Percentiles rank a stretch among this genome's conserved stretches.
Conservation (phyloP, 805 yeast species). For the Pichia insulana region DNA sequence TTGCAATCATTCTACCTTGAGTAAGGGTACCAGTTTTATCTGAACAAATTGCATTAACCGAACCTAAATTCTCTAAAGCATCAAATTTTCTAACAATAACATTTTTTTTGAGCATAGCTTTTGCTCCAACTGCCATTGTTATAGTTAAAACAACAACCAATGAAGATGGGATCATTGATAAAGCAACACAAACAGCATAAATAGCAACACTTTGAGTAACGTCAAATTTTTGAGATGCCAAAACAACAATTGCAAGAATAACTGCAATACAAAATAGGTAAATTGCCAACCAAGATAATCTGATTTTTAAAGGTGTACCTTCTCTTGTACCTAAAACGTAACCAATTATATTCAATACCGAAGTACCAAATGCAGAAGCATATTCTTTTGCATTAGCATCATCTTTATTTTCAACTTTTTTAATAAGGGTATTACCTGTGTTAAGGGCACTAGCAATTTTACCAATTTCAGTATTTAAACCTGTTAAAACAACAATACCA, state of each 20-base stretch:
- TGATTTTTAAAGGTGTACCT: slow-evolving; percentile 78
- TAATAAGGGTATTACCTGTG: slow-evolving; percentile 31
- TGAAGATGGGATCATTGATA: slow-evolving; percentile 78
- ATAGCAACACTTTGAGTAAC: slow-evolving; percentile 80
- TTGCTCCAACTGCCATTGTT: slow-evolving; percentile 79
- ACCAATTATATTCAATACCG: slow-evolving; percentile 49
- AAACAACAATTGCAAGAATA: slow-evolving; percentile 75
- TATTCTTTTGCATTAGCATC: slow-evolving; percentile 40
- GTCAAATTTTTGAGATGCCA: slow-evolving; percentile 70
- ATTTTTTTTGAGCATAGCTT: slow-evolving; percentile 56
- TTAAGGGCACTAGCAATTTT: slow-evolving; percentile 55
- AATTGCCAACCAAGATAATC: slow-evolving; percentile 69
- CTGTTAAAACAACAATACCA: slow-evolving; percentile 63
- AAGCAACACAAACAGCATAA: slow-evolving; percentile 78
- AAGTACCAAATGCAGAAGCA: slow-evolving; percentile 35
- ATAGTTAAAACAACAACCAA: slow-evolving; percentile 75
- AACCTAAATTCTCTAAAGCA: slow-evolving; percentile 71
- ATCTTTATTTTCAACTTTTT: slow-evolving; percentile 34
- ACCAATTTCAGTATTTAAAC: slow-evolving; percentile 66
- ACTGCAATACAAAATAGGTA: slow-evolving; percentile 68
- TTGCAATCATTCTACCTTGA: slow-evolving; percentile 72
- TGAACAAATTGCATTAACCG: slow-evolving; percentile 71
- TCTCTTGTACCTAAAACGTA: slow-evolving; percentile 64
- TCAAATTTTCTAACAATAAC: slow-evolving; percentile 73
- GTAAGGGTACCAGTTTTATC: slow-evolving; percentile 81